Conservation (phyloP, 176 grass and related monocot genomes). For the Paspalum vaginatum region DNA sequence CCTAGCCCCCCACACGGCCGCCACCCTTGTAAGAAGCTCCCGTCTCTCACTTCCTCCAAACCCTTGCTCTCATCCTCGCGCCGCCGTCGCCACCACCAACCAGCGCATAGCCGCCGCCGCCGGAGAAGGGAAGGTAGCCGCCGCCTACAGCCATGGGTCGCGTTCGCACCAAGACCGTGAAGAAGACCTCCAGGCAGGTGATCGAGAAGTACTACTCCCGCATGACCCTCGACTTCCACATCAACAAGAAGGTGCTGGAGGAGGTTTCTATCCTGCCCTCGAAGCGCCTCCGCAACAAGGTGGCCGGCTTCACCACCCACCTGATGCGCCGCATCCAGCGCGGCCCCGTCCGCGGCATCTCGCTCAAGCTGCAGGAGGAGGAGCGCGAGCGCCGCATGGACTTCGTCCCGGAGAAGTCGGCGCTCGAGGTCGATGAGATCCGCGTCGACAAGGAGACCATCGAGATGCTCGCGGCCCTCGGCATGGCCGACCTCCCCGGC, state of each 20-base stretch:
- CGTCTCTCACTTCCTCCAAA: not conserved
- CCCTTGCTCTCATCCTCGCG: constrained; percentile 1
- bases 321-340: constrained; percentile 94
- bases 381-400: constrained; percentile 94
- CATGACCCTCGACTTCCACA: constrained; percentile 95
- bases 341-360: constrained; percentile 84
- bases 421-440: constrained; percentile 80
- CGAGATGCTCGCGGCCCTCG: constrained; percentile 78
- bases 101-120: constrained; percentile 22
- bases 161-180: constrained; percentile 90
- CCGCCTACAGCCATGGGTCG: constrained; percentile 62
- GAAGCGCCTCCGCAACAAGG: constrained; percentile 92
- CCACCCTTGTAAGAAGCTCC: constrained; percentile 18
- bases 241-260: constrained; percentile 88
- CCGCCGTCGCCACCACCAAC: constrained; percentile 21
- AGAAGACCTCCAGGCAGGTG: constrained; percentile 88
- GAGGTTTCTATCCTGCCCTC: constrained; percentile 88
- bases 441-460: constrained; percentile 89
- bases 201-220: constrained; percentile 89
- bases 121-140: constrained; percentile 32
- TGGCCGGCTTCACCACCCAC: constrained; percentile 84
- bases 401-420: constrained; percentile 89
- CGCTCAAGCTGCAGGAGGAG: constrained; percentile 95
- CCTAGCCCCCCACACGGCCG: constrained; percentile 25
- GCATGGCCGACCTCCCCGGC: constrained; percentile 83